phyloP scores from a whole-genome alignment of 2,329 filamentous ascomycete species.

The Teratosphaeriaceae sp. region DNA sequence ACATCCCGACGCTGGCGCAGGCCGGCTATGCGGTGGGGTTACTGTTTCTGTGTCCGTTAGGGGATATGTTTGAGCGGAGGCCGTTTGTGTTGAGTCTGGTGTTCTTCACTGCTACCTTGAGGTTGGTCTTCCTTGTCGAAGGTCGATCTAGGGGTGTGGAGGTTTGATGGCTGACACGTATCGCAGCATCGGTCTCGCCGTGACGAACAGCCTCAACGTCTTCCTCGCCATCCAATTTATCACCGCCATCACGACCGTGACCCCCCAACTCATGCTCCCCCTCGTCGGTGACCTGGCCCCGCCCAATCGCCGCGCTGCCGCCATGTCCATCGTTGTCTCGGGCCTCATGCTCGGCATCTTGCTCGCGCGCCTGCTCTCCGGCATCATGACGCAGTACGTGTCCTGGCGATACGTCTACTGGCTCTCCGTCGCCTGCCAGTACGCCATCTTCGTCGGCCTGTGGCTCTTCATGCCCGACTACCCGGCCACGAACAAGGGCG shows the following conservation, averaged over 20 bases:
- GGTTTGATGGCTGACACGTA: too few species aligned
- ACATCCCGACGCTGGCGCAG: conserved; percentile 70
- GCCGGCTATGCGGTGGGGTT: conserved; percentile 71
- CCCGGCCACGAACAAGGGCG: conserved; percentile 61
- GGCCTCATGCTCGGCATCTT: conserved; percentile 71
- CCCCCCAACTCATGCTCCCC: conserved; percentile 68
- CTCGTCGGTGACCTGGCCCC: conserved; percentile 74
- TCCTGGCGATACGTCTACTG: conserved; percentile 75
- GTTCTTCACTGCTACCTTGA: conserved; percentile 60
- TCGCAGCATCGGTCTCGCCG: conserved; percentile 61
- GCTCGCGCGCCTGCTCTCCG: conserved; percentile 67
- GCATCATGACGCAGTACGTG: conserved; percentile 66
- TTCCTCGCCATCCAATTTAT: conserved; percentile 69
- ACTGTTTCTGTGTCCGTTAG: conserved; percentile 67
- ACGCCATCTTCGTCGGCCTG: conserved; percentile 56
- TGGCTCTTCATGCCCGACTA: conserved; percentile 77
- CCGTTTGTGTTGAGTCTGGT: conserved; percentile 60
- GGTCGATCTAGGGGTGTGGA: too few species aligned
- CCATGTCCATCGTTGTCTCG: conserved; percentile 67
- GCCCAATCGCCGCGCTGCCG: conserved; percentile 57
- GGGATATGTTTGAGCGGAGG: conserved; percentile 60
- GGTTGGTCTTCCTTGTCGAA: too few species aligned
- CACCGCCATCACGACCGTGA: conserved; percentile 70
- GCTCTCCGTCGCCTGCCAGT: conserved; percentile 66
- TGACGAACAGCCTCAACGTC: conserved; percentile 56